A percentile compares a stretch with the other conserved stretches of the same genome.
These are phyloP conservation scores for Yamadazyma siamensis DNA, from an alignment of 1,139 yeast genomes.

Conservation along the genomic window DNA sequence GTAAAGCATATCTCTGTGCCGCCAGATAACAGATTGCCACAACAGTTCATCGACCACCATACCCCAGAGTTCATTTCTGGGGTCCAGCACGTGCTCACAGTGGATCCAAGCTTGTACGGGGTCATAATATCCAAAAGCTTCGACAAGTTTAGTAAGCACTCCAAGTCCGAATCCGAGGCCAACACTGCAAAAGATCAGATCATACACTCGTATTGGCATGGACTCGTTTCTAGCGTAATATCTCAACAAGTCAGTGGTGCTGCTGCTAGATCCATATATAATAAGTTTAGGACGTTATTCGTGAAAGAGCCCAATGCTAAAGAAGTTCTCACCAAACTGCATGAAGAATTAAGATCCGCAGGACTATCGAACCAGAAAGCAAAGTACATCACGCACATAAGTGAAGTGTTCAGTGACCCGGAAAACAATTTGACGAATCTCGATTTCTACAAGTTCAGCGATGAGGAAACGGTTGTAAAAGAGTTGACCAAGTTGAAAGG, in stretches of 20 bases:
- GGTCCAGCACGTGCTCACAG: conserved; percentile 31
- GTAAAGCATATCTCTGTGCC: conserved; percentile 25
- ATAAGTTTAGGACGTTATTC: conserved; percentile 39
- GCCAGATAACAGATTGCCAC: conserved; percentile 32
- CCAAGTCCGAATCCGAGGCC: conserved; percentile 11
- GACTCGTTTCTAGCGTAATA: conserved; percentile 46
- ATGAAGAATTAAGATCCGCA: conserved; percentile 52
- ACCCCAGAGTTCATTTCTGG: conserved; percentile 43
- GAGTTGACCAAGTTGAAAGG: conserved; percentile 67
- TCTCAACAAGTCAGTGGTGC: conserved; percentile 85
- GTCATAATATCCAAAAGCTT: conserved; percentile 30
- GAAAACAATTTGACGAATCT: conserved; percentile 33
- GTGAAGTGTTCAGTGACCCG: conserved; percentile 50
- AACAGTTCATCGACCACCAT: conserved; percentile 38
- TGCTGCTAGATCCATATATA: conserved; percentile 68
- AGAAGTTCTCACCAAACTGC: conserved; percentile 34
- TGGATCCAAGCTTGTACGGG: conserved; percentile 44
- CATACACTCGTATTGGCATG: conserved; percentile 41
- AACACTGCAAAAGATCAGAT: conserved; percentile 15
- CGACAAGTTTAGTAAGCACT: conserved; percentile 16
- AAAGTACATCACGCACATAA: conserved; percentile 59
- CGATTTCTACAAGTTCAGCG: conserved; percentile 33
- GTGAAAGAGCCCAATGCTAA: conserved; percentile 51
- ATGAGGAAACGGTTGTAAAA: conserved; percentile 49
- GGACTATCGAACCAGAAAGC: conserved; percentile 75